Evolutionary conservation across 306 rosid genomes (phyloP).

Genomic region (Corylus americana): DNA sequence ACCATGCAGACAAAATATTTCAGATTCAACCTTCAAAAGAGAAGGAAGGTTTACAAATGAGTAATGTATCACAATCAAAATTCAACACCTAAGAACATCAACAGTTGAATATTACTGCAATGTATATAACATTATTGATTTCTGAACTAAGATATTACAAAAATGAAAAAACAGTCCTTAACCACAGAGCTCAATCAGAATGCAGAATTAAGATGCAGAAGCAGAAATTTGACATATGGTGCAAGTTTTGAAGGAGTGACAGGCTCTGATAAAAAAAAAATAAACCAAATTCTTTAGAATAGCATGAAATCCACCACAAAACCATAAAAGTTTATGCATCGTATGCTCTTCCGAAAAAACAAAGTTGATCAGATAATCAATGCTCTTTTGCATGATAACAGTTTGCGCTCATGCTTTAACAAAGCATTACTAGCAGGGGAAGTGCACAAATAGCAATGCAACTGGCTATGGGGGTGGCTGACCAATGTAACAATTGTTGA

Average conservation of each 20-base stretch:
- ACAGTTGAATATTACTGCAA: neutral
- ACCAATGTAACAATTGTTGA: neutral
- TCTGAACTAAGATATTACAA: neutral
- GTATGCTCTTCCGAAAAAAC: neutral
- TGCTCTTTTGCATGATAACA: neutral
- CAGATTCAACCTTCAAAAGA: slow-evolving; percentile 76
- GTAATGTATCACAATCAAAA: slow-evolving; percentile 15
- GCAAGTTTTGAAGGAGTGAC: neutral
- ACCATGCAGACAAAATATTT: slow-evolving; percentile 93
- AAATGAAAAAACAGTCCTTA: neutral
- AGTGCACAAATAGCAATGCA: neutral
- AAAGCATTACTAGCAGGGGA: neutral
- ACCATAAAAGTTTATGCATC: neutral
- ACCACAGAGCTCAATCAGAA: neutral
- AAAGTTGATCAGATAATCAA: neutral
- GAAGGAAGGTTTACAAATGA: slow-evolving; percentile 10
- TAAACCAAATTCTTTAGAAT: neutral
- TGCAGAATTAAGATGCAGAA: neutral
- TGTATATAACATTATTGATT: neutral
- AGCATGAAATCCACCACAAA: neutral
- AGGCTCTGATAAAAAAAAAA: neutral
- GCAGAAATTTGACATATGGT: neutral
- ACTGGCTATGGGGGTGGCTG: neutral
- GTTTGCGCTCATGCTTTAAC: neutral
- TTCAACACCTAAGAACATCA: neutral